Base-by-base conservation (phyloP, 495 filamentous ascomycete genomes). In the Aspergillus indologenus region DNA sequence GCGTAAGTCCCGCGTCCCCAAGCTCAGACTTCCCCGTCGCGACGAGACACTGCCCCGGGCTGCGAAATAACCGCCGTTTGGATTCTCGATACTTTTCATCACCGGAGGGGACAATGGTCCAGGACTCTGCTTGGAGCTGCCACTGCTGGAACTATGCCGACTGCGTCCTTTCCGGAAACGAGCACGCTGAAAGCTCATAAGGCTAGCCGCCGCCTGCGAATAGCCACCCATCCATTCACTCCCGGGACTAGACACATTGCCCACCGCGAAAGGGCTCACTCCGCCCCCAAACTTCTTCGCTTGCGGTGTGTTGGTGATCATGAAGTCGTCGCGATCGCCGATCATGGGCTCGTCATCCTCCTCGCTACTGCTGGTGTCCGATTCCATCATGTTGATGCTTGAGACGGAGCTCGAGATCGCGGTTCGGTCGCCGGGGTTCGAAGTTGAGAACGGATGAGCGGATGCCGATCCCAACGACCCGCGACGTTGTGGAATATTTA, bases 1-100 rank as follows among this genome's bases (percentile, higher is more conserved):
- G 64, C 92, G 89, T 42, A 96, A 71, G 62, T 96, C 91, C 57
- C 90, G 87, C 14, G 92, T 92, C 14, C 90, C 90, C 73, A 92
- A 80, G 62, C 89, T 93, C 48, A 97, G 81, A 66, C 90, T 94
- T 73, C 96, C 90, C 46, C 92, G 78, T 43, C 92, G 80, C 2
- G 85, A 77, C 42, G 85, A 80, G 1, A 82, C 65, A 43, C 77
- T 77, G 51, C 73, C 70, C 49, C 75, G 77, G 11, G 74, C 68
- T 15, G 64, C 72, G 53, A 80, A 81, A 62, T 80, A 82, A 3
- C 75, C 68, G 23, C 65, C 78, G 45, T 64, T 71, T n/a, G 75
- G 68, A 58, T 73, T 74, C 65, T 85, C 81, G 31, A 87, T 83
- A 48, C 82, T 84, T 57, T 85, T 83, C 65, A 88, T 77, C 5